Evolutionary conservation across 345 rosid genomes (phyloP), one percentile per base, ranked within the genome.

Genomic region (Salix udensis): DNA sequence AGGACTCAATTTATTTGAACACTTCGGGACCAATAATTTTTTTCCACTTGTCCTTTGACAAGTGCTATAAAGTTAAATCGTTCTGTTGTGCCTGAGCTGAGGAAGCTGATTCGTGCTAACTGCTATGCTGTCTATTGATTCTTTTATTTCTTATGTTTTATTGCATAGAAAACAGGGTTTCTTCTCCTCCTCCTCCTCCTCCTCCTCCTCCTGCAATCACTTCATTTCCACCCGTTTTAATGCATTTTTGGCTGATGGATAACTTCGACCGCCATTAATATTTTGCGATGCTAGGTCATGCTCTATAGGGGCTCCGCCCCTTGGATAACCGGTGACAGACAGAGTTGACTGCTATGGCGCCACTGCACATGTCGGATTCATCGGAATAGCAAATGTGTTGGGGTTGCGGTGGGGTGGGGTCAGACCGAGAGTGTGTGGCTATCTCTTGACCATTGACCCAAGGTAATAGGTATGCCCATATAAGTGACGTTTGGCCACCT

Each of bases 1-100:
- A 76, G 86, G 82, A 83, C 82, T 76, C 58, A 74, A 50, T 69
- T 79, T 76, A 65, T 79, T 73, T 79, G 82, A 77, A 82, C 82
- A 31, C 31, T 55, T 40, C 60, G 71, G 75, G 64, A 77, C 79
- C 80, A 37, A 11, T 74, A 71, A 77, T 74, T 71, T 78, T 53
- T 52, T 10, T 1, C 10, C 4, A 21, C 14, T 0, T 28, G 2
- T 30, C 37, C 39, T 28, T 65, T 1, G 18, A 34, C 28, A 31
- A 26, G 15, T 48, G 13, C 19, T 73, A 16, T 28, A 60, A 53
- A 28, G 36, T 60, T 68, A 2, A 34, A 58, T 5, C 52, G 46
- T 28, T 48, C 15, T 28, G 23, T 24, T 34, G 50, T 34, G 77
- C 23, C 58, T 6, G 58, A 52, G 58, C 58, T 19, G n/a, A 52